Percentiles rank a stretch among this genome's conserved stretches.
Conservation (phyloP, 2,329 filamentous ascomycete genomes). For the Aulographum hederae region DNA sequence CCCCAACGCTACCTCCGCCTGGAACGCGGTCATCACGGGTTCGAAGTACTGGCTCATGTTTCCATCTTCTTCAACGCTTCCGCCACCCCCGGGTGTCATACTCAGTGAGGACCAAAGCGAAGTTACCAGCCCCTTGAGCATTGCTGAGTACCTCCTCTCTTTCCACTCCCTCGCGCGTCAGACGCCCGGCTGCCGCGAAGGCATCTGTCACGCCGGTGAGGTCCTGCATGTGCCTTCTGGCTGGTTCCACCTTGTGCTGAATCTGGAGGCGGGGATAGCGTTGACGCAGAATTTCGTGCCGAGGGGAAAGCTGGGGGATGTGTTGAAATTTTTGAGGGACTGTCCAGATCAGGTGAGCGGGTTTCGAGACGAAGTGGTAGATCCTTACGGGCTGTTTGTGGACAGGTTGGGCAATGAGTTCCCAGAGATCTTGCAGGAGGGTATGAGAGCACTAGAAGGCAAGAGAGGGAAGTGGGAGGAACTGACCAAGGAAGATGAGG, state of each 20-base stretch:
- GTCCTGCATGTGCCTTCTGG: constrained; percentile 83
- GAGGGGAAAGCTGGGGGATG: constrained; percentile 49
- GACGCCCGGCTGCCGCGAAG: constrained; percentile 64
- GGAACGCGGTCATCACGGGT: constrained; percentile 84
- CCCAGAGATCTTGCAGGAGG: constrained; percentile 46
- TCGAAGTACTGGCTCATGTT: constrained; percentile 99
- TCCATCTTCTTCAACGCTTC: constrained; percentile 43
- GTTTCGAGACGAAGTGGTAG: constrained; percentile 51
- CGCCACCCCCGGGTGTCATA: constrained; percentile 71
- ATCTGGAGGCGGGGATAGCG: constrained; percentile 67
- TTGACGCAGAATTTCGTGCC: constrained; percentile 95
- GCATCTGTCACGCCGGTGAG: constrained; percentile 68
- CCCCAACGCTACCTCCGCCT: constrained; percentile 53
- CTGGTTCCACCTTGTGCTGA: constrained; percentile 95
- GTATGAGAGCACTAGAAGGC: constrained; percentile 43
- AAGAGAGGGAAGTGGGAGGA: constrained; percentile 63
- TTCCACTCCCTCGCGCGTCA: constrained; percentile 72
- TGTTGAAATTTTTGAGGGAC: constrained; percentile 63
- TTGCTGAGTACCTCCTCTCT: constrained; percentile 86
- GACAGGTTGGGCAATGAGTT: constrained; percentile 43
- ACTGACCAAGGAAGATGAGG: constrained; percentile 40
- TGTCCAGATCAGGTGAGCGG: constrained; percentile 77
- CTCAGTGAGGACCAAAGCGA: constrained; percentile 81
- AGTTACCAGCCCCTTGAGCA: constrained; percentile 83
- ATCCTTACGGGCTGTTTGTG: constrained; percentile 61